A percentile compares a stretch with the other conserved stretches of the same genome.
phyloP scores from a whole-genome alignment of 441 rosid genomes.

The Gossypium trilobum region DNA sequence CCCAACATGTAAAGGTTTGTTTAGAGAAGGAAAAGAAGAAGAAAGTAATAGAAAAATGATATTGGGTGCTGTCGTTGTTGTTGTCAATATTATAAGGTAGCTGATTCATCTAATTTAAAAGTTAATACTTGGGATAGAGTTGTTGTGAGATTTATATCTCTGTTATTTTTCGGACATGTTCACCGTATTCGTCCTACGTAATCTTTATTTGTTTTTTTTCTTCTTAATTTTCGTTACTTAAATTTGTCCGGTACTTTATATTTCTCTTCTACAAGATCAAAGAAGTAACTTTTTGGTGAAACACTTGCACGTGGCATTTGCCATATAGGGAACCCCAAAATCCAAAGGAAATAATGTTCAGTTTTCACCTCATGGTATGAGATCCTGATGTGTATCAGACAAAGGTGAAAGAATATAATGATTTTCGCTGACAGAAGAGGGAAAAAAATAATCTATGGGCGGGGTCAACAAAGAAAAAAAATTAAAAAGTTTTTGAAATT shows the following conservation, averaged over 20 bases:
- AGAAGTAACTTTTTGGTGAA: not conserved
- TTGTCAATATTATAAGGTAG: not conserved
- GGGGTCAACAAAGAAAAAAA: no score
- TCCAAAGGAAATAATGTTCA: not conserved
- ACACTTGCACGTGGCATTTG: not conserved
- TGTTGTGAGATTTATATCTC: not conserved
- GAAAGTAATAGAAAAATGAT: not conserved
- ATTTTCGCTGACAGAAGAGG: no score
- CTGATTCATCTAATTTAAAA: not conserved
- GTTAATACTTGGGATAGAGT: not conserved
- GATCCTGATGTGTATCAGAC: not conserved
- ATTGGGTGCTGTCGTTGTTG: not conserved
- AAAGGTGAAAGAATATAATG: no score
- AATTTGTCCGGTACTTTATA: not conserved
- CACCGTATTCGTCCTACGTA: not conserved
- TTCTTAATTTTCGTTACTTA: not conserved
- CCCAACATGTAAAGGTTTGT: slow-evolving; percentile 7
- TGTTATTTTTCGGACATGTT: not conserved
- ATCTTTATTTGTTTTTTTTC: not conserved
- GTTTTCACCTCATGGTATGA: not conserved
- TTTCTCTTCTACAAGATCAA: not conserved
- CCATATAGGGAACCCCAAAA: not conserved
- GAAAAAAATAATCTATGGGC: no score
- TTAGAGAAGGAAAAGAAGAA: not conserved
- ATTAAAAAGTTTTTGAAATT: no score